Evolutionary conservation across 257 asterid species (phyloP), one percentile per base, ranked within the genome.

Genomic region (Parsonsia alboflavescens): DNA sequence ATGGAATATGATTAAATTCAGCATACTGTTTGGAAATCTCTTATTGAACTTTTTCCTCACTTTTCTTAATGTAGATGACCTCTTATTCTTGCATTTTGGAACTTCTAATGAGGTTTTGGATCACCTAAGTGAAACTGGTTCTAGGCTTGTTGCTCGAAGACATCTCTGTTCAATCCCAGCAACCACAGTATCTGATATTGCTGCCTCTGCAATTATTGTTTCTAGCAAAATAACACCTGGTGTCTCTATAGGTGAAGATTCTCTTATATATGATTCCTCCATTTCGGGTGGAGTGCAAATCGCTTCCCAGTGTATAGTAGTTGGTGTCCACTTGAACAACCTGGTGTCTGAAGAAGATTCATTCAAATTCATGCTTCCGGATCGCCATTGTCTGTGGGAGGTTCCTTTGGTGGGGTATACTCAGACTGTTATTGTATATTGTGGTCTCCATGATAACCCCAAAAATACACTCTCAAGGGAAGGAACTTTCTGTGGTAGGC

Each of bases 301-400:
- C 75, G 98, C 98, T 82, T 95, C 99, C 61, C 96, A 77, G 81
- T 89, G 96, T 66, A 85, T 95, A 75, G 91, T 90, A 84, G 99
- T 95, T 68, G 96, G 99, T 61, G 79, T 90, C 64, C 78, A 85
- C 79, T 84, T 89, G 75, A 79, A 73, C 64, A 79, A 62, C 71
- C 53, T 28, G 21, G 58, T 42, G 36, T 39, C 30, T 39, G 69
- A 53, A 65, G 85, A 79, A 74, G 84, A 75, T 76, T 76, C 88
- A 22, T 87, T 87, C 84, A 86, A 82, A 75, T 95, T 95, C 89
- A 85, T 83, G 82, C 96, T 95, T 76, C 98, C 98, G 22, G 98
- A 92, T 80, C 96, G 96, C n/a, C 97, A 90, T 84, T 95, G 98
- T 87, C 88, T 92, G 70, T 92, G 99, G 99, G 98, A 92, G 91